Evolutionary conservation across 2,329 filamentous ascomycete genomes (phyloP).

Genomic region (Magnaporthales sp.): DNA sequence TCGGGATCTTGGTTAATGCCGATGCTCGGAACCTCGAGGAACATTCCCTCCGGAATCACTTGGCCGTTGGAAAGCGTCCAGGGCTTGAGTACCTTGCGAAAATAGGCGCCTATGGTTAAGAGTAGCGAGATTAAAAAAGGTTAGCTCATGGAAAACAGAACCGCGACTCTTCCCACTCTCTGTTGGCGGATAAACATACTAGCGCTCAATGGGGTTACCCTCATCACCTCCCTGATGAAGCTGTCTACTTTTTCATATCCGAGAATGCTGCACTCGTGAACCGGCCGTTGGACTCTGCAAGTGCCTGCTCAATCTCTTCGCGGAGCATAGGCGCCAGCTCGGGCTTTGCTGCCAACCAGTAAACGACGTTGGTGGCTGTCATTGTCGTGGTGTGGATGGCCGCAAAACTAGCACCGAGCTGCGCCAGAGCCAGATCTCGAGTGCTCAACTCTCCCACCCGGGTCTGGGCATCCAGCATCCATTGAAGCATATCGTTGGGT

Average conservation of each 20-base stretch:
- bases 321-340: constrained; percentile 41
- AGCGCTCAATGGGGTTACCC: constrained; percentile 18
- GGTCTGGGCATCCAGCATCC: constrained; percentile 27
- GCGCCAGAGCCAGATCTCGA: constrained; percentile 13
- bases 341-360: constrained; percentile 17
- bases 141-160: no score
- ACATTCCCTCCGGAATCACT: constrained; percentile 28
- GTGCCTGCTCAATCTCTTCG: constrained; percentile 34
- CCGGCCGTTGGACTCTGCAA: constrained; percentile 18
- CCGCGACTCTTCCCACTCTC: no score
- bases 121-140: no score
- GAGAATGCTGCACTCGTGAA: constrained; percentile 22
- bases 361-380: constrained; percentile 16
- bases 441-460: no score
- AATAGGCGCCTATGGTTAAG: constrained; percentile 5
- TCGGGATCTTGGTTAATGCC: background rate
- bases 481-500: constrained; percentile 38
- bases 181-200: no score
- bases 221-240: constrained; percentile 28
- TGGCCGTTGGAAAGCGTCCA: constrained; percentile 33
- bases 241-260: constrained; percentile 32
- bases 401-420: constrained; percentile 34
- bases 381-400: constrained; percentile 42
- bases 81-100: constrained; percentile 31
- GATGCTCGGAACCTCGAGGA: background rate